These are phyloP conservation scores for Lecanicillium sp. DNA, from an alignment of 2,329 filamentous ascomycete species.

Conservation along the genomic window DNA sequence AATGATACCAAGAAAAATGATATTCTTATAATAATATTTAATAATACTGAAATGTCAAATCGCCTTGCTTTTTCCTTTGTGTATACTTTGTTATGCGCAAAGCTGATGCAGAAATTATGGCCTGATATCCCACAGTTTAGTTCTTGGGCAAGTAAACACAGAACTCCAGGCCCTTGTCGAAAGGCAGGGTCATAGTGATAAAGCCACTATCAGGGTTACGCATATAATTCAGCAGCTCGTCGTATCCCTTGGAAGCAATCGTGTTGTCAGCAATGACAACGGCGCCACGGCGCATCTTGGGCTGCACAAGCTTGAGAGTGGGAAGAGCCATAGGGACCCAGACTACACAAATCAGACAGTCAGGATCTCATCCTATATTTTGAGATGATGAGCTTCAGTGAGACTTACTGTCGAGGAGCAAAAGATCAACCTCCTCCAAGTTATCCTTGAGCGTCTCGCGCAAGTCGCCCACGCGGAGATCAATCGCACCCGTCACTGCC, in stretches of 20 bases:
- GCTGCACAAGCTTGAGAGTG: slow-evolving; percentile 38
- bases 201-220: slow-evolving; percentile 39
- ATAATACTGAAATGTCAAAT: neutral
- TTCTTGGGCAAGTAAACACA: slow-evolving; percentile 18
- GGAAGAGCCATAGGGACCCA: slow-evolving; percentile 47
- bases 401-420: slow-evolving; percentile 51
- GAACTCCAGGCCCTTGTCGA: slow-evolving; percentile 18
- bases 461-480: slow-evolving; percentile 48
- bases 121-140: neutral
- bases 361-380: neutral
- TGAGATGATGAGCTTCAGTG: neutral
- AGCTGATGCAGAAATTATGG: too few species aligned
- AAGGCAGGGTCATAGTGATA: slow-evolving; percentile 24
- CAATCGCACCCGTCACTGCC: slow-evolving; percentile 40
- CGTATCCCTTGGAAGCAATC: slow-evolving; percentile 31
- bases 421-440: slow-evolving; percentile 26
- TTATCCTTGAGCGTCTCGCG: slow-evolving; percentile 38
- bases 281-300: slow-evolving; percentile 36
- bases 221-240: slow-evolving; percentile 39
- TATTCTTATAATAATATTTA: neutral
- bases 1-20: neutral
- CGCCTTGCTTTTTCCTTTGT: neutral
- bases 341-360: slow-evolving; percentile 30
- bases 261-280: slow-evolving; percentile 43
- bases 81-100: too few species aligned